Percentiles rank a stretch among this genome's conserved stretches.
phyloP scores from a whole-genome alignment of 225 moss, liverwort and hornwort species.

The Anthoceros angustus region DNA sequence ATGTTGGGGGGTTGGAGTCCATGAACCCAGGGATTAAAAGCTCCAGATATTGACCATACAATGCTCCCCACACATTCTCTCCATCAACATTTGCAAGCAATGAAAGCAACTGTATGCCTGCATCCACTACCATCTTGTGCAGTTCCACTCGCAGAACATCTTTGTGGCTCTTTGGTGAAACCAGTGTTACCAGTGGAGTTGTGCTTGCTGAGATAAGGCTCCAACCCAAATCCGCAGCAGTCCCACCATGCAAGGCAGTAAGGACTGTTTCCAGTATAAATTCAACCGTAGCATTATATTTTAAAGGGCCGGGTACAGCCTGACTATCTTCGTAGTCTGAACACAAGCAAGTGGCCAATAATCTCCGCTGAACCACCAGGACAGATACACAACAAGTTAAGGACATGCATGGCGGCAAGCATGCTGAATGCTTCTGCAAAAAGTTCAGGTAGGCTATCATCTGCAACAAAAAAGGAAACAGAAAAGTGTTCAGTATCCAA shows the following conservation, averaged over 20 bases:
- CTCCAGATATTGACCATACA: conserved; percentile 45
- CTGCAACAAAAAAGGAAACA: conserved; percentile 22
- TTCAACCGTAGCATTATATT: conserved; percentile 27
- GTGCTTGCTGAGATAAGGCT: conserved; percentile 22
- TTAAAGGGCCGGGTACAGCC: conserved; percentile 15
- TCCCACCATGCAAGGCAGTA: conserved; percentile 60
- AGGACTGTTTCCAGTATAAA: conserved; percentile 54
- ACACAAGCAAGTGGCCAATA: conserved; percentile 58
- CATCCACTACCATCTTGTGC: conserved; percentile 73
- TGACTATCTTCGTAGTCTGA: conserved; percentile 26
- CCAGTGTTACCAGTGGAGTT: conserved; percentile 51
- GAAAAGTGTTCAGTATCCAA: not conserved
- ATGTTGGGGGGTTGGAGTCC: conserved; percentile 8
- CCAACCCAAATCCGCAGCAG: conserved; percentile 27
- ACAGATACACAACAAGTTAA: conserved; percentile 55
- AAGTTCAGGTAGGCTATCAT: conserved; percentile 73
- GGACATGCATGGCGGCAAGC: conserved; percentile 42
- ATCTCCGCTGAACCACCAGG: conserved; percentile 53
- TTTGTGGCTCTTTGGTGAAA: conserved; percentile 31
- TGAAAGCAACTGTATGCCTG: conserved; percentile 62
- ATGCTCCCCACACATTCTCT: conserved; percentile 23
- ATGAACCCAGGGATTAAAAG: conserved; percentile 43
- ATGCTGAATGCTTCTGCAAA: conserved; percentile 43
- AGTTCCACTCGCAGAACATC: conserved; percentile 25
- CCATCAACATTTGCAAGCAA: conserved; percentile 39